phyloP scores from a whole-genome alignment of 2,329 filamentous ascomycete species.

The Dactylellina haptotyla region DNA sequence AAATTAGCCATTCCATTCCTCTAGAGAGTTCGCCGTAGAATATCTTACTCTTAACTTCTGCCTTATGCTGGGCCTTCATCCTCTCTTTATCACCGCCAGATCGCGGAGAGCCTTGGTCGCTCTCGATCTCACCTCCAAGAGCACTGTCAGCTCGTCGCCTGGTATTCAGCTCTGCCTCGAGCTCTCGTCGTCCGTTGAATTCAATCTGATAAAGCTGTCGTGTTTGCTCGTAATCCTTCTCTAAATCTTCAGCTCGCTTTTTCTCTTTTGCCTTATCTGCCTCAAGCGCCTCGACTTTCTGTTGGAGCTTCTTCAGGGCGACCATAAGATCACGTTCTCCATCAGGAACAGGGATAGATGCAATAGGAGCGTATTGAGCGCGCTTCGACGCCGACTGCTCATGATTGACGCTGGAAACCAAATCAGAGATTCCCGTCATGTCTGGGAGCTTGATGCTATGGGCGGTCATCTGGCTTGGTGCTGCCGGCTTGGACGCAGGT shows the following conservation, averaged over 20 bases:
- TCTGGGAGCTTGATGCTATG: slow-evolving; percentile 48
- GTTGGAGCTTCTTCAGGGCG: slow-evolving; percentile 57
- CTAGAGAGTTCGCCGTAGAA: no score
- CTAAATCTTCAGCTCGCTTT: slow-evolving; percentile 54
- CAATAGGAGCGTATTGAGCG: slow-evolving; percentile 55
- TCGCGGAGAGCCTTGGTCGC: slow-evolving; percentile 49
- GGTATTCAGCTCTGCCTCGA: slow-evolving; percentile 53
- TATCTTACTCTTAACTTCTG: slow-evolving; percentile 57
- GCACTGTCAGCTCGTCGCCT: slow-evolving; percentile 55
- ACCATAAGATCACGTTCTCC: slow-evolving; percentile 56
- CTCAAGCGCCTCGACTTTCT: slow-evolving; percentile 57
- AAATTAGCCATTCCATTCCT: no score
- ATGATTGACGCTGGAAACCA: slow-evolving; percentile 50
- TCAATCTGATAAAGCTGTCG: slow-evolving; percentile 55
- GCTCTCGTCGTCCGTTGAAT: slow-evolving; percentile 52
- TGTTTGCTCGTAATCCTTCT: slow-evolving; percentile 55
- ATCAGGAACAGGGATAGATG: slow-evolving; percentile 57
- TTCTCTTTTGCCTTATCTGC: slow-evolving; percentile 54
- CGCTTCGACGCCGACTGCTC: slow-evolving; percentile 27
- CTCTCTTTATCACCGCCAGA: slow-evolving; percentile 53
- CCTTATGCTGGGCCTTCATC: slow-evolving; percentile 54
- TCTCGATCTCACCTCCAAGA: slow-evolving; percentile 56
- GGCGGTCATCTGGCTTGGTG: slow-evolving; percentile 28
- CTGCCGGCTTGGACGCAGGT: slow-evolving; percentile 42
- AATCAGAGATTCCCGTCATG: slow-evolving; percentile 53